Conservation (phyloP, 345 rosid genomes). For the Stellera chamaejasme region DNA sequence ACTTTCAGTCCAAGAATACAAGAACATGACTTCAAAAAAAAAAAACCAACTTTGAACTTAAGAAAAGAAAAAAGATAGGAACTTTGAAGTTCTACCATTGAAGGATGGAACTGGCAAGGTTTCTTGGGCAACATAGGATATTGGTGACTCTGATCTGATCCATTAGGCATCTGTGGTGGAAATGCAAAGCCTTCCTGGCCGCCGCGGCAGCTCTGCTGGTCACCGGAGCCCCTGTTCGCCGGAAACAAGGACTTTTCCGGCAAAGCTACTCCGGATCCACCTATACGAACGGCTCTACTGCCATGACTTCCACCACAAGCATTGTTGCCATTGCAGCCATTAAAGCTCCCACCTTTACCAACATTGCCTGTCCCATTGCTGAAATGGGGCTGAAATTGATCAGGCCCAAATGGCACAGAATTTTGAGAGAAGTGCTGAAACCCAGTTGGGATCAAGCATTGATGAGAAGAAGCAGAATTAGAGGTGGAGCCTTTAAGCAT, state of each 20-base stretch:
- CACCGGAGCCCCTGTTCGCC: slow-evolving; percentile 15
- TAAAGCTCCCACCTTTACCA: neutral
- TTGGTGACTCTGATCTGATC: slow-evolving; percentile 25
- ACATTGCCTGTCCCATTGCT: neutral
- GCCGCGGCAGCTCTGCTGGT: neutral
- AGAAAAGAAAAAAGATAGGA: neutral
- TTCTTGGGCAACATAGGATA: slow-evolving; percentile 30
- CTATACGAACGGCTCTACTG: slow-evolving; percentile 11
- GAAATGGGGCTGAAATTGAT: slow-evolving; percentile 1
- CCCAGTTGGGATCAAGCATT: slow-evolving; percentile 6
- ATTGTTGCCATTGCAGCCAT: slow-evolving; percentile 11
- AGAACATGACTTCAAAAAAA: neutral
- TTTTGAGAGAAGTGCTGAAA: neutral
- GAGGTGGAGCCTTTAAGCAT: slow-evolving; percentile 10
- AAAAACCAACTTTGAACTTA: neutral
- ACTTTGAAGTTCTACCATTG: slow-evolving; percentile 25
- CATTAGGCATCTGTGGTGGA: slow-evolving; percentile 10
- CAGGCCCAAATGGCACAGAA: slow-evolving; percentile 1
- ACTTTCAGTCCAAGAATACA: neutral
- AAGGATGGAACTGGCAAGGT: slow-evolving; percentile 20
- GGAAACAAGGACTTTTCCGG: slow-evolving; percentile 21
- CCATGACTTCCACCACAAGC: slow-evolving; percentile 9
- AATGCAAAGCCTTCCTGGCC: slow-evolving; percentile 17
- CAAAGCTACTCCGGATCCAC: slow-evolving; percentile 15
- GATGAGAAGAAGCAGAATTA: slow-evolving; percentile 2